Percentiles rank a stretch among this genome's conserved stretches.
phyloP scores from a whole-genome alignment of 768 basidiomycete genomes.

The Tephrocybe rancida region DNA sequence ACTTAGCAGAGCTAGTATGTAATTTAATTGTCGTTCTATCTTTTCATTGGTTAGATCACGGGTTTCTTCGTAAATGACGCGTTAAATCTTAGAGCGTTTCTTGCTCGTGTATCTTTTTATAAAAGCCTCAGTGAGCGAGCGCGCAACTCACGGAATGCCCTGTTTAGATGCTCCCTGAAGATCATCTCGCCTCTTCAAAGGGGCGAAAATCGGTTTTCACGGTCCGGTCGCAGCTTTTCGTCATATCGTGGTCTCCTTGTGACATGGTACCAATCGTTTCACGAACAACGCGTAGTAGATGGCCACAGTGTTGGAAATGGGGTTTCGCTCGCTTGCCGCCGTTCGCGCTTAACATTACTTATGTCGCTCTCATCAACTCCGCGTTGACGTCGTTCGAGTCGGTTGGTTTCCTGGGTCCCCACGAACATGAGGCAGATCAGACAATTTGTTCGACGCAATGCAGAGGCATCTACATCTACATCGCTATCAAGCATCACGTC shows the following conservation, averaged over 20 bases:
- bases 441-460: conserved; percentile 5
- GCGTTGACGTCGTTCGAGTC: conserved; percentile 1
- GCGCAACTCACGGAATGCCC: conserved; percentile 12
- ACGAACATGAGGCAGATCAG: conserved; percentile 12
- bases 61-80: too few relatives aligned
- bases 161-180: conserved; percentile 12
- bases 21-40: neutral
- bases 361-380: conserved; percentile 4
- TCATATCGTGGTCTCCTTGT: conserved; percentile 11
- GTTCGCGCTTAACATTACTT: neutral
- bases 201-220: conserved; percentile 8
- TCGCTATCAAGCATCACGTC: conserved; percentile 25
- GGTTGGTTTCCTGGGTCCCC: conserved; percentile 2
- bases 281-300: conserved; percentile 4
- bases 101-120: neutral
- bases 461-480: conserved; percentile 12
- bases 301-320: conserved; percentile 3
- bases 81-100: too few relatives aligned
- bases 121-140: neutral
- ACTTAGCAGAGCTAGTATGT: conserved; percentile 5
- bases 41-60: neutral
- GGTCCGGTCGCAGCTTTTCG: conserved; percentile 16
- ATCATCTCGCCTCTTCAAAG: conserved; percentile 8
- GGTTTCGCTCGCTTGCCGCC: conserved; percentile 11
- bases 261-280: conserved; percentile 9